A percentile compares a stretch with the other conserved stretches of the same genome.
Conservation (phyloP, 805 yeast species). For the Wickerhamiella vanderwaltii region DNA sequence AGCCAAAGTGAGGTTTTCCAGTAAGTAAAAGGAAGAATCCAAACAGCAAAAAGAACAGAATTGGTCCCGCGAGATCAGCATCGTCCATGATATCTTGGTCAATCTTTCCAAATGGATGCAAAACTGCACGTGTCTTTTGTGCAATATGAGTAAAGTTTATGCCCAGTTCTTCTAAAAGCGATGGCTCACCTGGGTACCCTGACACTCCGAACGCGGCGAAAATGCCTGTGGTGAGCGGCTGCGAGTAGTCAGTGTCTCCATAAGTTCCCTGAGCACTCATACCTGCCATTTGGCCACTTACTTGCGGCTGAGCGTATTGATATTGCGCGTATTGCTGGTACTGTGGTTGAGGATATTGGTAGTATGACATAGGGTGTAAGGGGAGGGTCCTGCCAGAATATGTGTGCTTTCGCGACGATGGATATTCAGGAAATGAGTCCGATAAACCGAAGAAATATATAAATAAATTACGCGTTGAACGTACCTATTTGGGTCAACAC, state of each 20-base stretch:
- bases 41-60: conserved; percentile 73
- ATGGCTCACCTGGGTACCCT: conserved; percentile 93
- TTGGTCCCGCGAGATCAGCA: conserved; percentile 90
- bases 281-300: conserved; percentile 10
- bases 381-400: no score
- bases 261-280: conserved; percentile 8
- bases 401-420: no score
- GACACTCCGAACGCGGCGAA: conserved; percentile 85
- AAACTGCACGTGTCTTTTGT: conserved; percentile 67
- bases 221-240: conserved; percentile 55
- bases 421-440: no score
- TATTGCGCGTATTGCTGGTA: not conserved
- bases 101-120: conserved; percentile 59
- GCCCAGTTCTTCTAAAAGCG: conserved; percentile 83
- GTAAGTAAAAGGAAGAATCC: conserved; percentile 69
- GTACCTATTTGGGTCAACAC: no score
- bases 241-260: conserved; percentile 7
- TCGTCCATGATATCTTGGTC: conserved; percentile 73
- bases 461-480: no score
- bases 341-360: not conserved
- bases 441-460: no score
- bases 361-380: no score
- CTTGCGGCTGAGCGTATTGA: conserved; percentile 6
- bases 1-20: conserved; percentile 94
- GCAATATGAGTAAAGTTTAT: conserved; percentile 82